A percentile compares a stretch with the other conserved stretches of the same genome.
Conservation (phyloP, 345 rosid species). For the Eucalyptus brandiana region DNA sequence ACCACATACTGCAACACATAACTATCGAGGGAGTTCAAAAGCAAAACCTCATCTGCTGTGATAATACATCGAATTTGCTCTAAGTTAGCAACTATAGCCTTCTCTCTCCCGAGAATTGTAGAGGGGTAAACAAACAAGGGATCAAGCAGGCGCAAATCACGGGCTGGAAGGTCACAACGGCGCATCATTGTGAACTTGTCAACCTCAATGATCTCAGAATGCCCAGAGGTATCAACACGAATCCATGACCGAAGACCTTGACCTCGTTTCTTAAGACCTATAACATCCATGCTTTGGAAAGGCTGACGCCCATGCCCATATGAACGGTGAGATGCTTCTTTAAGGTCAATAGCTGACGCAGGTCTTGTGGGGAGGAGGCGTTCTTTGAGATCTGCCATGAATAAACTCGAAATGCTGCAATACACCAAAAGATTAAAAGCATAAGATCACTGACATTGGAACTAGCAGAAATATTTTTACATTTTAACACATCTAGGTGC, state of each 20-base stretch:
- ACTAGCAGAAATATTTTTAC: not conserved
- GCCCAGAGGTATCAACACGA: slow-evolving; percentile 75
- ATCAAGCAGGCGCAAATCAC: slow-evolving; percentile 86
- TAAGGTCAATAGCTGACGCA: slow-evolving; percentile 65
- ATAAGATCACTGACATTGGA: not conserved
- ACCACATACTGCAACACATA: slow-evolving; percentile 91
- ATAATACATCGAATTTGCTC: slow-evolving; percentile 96
- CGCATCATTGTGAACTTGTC: slow-evolving; percentile 98
- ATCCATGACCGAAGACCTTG: slow-evolving; percentile 96
- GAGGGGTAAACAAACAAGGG: slow-evolving; percentile 95
- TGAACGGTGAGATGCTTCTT: slow-evolving; percentile 42
- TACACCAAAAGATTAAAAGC: not conserved
- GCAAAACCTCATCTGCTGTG: slow-evolving; percentile 90
- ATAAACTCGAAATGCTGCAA: not conserved
- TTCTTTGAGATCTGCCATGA: slow-evolving; percentile 20
- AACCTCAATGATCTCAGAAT: slow-evolving; percentile 79
- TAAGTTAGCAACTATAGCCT: slow-evolving; percentile 92
- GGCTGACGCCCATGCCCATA: slow-evolving; percentile 39
- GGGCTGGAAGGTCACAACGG: slow-evolving; percentile 94
- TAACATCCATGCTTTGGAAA: slow-evolving; percentile 63
- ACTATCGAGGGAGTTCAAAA: slow-evolving; percentile 93
- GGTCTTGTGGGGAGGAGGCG: slow-evolving; percentile 83
- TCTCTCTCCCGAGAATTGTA: slow-evolving; percentile 92
- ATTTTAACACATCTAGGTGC: not conserved
- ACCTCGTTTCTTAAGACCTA: slow-evolving; percentile 70